Evolutionary conservation across 202 grass and related monocot genomes (phyloP), one percentile per base, ranked within the genome.

Genomic region (Hordeum pubiflorum): DNA sequence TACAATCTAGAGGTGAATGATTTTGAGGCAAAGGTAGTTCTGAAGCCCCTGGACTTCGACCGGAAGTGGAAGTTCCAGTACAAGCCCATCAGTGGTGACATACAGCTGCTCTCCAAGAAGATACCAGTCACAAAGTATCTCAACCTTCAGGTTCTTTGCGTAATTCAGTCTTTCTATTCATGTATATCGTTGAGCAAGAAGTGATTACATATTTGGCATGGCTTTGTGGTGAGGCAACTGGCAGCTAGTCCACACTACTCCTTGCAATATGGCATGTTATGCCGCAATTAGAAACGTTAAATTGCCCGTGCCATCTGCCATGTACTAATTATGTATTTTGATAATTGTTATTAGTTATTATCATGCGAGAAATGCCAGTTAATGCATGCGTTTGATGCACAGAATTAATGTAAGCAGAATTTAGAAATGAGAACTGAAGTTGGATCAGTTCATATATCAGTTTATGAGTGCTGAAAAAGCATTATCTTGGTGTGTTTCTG

Each of bases 51-150:
- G 11, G 81, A 84, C 33, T 81, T 82, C 4, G 95, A 94, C 18
- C 81, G 90, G 29, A 92, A 83, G 78, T 95, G 90, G 90, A 91
- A 91, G 69, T 93, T 95, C 64, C 80, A 88, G 37, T 98, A 95
- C 63, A 87, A 91, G 32, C 96, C 92, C 33, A 78, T 98, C 41
- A 86, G 86, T 40, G 88, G 87, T 20, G 96, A 98, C 70, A n/a
- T 98, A 57, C 96, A 94, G 11, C 58, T 95, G 14, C 92, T 98
- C 18, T 98, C 95, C 69, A 98, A 94, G 81, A 98, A 98, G 86
- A 98, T 98, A 69, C 88, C 95, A 17, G n/a, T 98, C 33, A 93
- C 88, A 5, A 98, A 93, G 77, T 98, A 64, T 89, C 74, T 98
- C 77, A 98, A 93, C 80, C 88, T 98, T 52, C 92, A 98, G 95